Evolutionary conservation across 2,329 filamentous ascomycete genomes (phyloP).

Genomic region (Arthroderma sp.): DNA sequence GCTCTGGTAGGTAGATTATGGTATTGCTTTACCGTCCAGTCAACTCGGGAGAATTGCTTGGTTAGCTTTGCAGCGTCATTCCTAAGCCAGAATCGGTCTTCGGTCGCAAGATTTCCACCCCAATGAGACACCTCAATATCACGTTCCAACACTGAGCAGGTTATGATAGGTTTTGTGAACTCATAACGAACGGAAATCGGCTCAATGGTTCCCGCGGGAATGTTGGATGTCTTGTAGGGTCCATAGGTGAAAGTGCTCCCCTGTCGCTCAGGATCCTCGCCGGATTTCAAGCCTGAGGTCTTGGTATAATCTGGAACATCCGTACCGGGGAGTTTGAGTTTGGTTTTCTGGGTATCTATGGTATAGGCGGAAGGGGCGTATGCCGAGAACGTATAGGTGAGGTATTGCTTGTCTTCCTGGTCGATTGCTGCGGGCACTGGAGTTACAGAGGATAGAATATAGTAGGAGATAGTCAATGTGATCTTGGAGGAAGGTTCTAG

Average conservation of each 20-base stretch:
- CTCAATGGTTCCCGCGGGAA: slow-evolving; percentile 62
- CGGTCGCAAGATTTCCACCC: slow-evolving; percentile 91
- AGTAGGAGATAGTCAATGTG: slow-evolving; percentile 78
- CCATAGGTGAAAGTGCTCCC: slow-evolving; percentile 82
- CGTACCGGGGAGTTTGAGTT: slow-evolving; percentile 70
- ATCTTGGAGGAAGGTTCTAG: slow-evolving; percentile 65
- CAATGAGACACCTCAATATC: slow-evolving; percentile 95
- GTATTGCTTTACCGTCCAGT: slow-evolving; percentile 60
- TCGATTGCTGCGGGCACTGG: slow-evolving; percentile 70
- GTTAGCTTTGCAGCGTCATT: slow-evolving; percentile 74
- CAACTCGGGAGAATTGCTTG: slow-evolving; percentile 59
- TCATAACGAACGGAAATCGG: slow-evolving; percentile 77
- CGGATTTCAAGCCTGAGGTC: slow-evolving; percentile 47
- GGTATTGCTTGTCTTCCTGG: slow-evolving; percentile 79
- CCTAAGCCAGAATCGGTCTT: slow-evolving; percentile 80
- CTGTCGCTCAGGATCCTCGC: slow-evolving; percentile 62
- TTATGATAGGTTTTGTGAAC: slow-evolving; percentile 81
- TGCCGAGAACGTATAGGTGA: slow-evolving; percentile 72
- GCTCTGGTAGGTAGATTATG: slow-evolving; percentile 66
- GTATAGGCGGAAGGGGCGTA: slow-evolving; percentile 73
- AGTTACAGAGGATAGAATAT: slow-evolving; percentile 60
- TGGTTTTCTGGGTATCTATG: slow-evolving; percentile 90
- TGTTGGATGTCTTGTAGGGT: slow-evolving; percentile 56
- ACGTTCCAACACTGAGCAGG: slow-evolving; percentile 66
- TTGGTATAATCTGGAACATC: slow-evolving; percentile 78